A percentile compares a stretch with the other conserved stretches of the same genome.
Evolutionary conservation across 805 yeast genomes (phyloP).

Genomic region (Ogataea methanolica): DNA sequence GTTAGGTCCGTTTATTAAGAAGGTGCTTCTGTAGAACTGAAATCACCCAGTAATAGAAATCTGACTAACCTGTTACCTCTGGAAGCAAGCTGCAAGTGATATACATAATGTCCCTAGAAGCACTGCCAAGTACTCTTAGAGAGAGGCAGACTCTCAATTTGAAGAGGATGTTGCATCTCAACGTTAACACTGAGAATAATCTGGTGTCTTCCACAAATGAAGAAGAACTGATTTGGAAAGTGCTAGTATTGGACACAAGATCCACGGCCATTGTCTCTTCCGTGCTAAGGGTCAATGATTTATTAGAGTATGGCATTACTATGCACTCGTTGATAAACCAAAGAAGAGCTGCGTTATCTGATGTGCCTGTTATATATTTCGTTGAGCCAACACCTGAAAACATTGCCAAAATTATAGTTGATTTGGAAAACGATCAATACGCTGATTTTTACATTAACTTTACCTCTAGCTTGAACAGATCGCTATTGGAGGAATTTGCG

Average conservation of each 20-base stretch:
- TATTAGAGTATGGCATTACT: conserved; percentile 86
- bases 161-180: conserved; percentile 83
- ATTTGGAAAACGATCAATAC: conserved; percentile 70
- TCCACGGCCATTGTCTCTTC: conserved; percentile 89
- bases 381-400: conserved; percentile 84
- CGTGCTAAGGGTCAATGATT: conserved; percentile 87
- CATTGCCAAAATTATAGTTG: conserved; percentile 62
- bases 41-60: too few relatives aligned
- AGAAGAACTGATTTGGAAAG: conserved; percentile 86
- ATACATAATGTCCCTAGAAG: conserved; percentile 13
- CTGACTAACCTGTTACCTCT: too few relatives aligned
- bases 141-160: conserved; percentile 37
- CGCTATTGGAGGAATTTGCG: conserved; percentile 83
- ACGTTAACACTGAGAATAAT: conserved; percentile 63
- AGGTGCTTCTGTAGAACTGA: too few relatives aligned
- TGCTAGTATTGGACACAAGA: conserved; percentile 71
- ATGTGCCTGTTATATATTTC: conserved; percentile 92
- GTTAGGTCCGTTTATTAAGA: too few relatives aligned
- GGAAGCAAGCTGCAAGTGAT: too few relatives aligned
- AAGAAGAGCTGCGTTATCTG: conserved; percentile 79
- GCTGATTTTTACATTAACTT: conserved; percentile 77
- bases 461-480: conserved; percentile 73
- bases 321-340: conserved; percentile 74
- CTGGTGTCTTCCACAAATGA: conserved; percentile 47
- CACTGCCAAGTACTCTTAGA: conserved; percentile 19